These are phyloP conservation scores for Colletotrichum agaves DNA, from an alignment of 2,329 filamentous ascomycete species.

Conservation along the genomic window DNA sequence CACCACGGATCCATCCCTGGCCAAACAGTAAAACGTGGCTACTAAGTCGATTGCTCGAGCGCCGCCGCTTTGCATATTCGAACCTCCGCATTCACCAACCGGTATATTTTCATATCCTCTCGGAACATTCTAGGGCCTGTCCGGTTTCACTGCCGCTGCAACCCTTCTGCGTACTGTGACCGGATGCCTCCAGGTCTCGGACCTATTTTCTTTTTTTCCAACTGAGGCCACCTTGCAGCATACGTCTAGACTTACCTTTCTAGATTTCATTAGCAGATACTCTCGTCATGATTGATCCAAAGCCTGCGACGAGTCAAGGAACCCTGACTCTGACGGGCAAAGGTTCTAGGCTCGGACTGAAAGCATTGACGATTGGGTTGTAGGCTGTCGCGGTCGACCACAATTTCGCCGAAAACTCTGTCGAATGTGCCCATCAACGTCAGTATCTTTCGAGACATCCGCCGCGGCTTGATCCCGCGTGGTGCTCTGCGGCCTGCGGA, in stretches of 20 bases:
- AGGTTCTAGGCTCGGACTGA: background rate
- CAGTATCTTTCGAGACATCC: constrained; percentile 1
- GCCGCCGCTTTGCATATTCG: constrained; percentile 3
- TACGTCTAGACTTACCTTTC: background rate
- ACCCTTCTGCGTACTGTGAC: background rate
- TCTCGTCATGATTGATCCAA: background rate
- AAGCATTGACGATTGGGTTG: background rate
- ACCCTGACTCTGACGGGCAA: background rate
- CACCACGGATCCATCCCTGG: constrained; percentile 4
- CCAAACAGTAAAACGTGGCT: constrained; percentile 28
- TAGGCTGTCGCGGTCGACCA: constrained; percentile 6
- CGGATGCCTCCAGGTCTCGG: constrained; percentile 9
- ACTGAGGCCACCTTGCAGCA: background rate
- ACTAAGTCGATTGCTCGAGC: constrained; percentile 8
- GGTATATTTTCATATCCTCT: constrained; percentile 18
- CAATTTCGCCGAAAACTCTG: constrained; percentile 22
- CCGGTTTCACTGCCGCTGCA: constrained; percentile 25
- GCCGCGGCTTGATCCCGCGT: constrained; percentile 25
- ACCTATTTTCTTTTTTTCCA: background rate
- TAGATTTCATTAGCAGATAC: constrained; percentile 17
- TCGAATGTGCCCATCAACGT: constrained; percentile 21
- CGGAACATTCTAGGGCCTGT: constrained; percentile 25
- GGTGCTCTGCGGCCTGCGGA: constrained; percentile 15
- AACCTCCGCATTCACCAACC: background rate
- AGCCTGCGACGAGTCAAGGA: background rate